phyloP scores from a whole-genome alignment of 441 rosid species.

The Eutrema salsugineum region DNA sequence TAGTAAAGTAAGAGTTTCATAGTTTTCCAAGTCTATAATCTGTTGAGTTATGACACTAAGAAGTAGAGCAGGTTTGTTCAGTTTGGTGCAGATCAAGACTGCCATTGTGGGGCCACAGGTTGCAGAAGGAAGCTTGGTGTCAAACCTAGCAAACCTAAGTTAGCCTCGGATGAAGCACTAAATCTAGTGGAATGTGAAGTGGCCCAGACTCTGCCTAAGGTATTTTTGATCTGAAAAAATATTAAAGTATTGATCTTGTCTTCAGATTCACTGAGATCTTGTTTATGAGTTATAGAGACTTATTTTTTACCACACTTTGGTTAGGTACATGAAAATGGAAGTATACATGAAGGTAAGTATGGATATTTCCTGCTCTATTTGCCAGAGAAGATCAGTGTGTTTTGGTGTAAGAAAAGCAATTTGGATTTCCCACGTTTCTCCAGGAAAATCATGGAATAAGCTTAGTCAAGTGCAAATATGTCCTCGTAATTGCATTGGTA shows the following conservation, averaged over 20 bases:
- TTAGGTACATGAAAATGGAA: conserved; percentile 68
- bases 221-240: conserved; percentile 40
- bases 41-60: conserved; percentile 45
- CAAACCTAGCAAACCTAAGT: conserved; percentile 80
- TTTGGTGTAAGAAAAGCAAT: conserved; percentile 2
- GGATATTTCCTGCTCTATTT: not conserved
- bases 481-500: conserved; percentile 68
- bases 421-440: not conserved
- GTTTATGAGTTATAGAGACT: conserved; percentile 16
- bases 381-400: not conserved
- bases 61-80: conserved; percentile 91
- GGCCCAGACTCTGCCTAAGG: conserved; percentile 51
- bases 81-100: conserved; percentile 99
- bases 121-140: conserved; percentile 94
- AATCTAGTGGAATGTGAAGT: conserved; percentile 69
- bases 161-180: conserved; percentile 79
- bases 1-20: not conserved
- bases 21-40: not conserved
- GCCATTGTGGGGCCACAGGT: conserved; percentile 83
- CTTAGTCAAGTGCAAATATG: conserved; percentile 23
- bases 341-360: conserved; percentile 49
- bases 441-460: conserved; percentile 52
- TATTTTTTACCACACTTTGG: conserved; percentile 28
- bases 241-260: conserved; percentile 21
- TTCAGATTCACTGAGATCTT: not conserved